phyloP scores from a whole-genome alignment of 2,329 filamentous ascomycete genomes.

The Colletotrichum orchidophilum region DNA sequence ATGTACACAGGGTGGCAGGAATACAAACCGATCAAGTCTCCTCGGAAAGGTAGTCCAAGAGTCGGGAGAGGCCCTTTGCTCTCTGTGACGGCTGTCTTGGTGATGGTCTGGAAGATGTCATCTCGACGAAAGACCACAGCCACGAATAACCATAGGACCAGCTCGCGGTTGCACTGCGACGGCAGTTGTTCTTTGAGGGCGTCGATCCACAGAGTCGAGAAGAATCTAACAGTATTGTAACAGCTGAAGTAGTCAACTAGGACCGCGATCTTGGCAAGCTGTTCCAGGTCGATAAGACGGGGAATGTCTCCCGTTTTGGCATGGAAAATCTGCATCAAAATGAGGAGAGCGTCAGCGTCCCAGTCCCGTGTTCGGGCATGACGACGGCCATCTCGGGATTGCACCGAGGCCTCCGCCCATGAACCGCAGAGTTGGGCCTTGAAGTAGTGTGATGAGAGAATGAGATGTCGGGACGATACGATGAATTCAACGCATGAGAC shows the following conservation, averaged over 20 bases:
- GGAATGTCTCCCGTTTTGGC: slow-evolving; percentile 37
- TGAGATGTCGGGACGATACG: slow-evolving; percentile 35
- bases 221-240: slow-evolving; percentile 37
- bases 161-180: slow-evolving; percentile 19
- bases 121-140: slow-evolving; percentile 32
- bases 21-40: neutral
- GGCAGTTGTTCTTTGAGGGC: neutral
- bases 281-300: slow-evolving; percentile 35
- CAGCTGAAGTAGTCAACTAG: slow-evolving; percentile 42
- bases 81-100: slow-evolving; percentile 24
- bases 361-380: slow-evolving; percentile 32
- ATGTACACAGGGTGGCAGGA: neutral
- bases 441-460: slow-evolving; percentile 32
- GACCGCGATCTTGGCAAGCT: slow-evolving; percentile 39
- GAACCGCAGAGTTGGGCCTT: slow-evolving; percentile 10
- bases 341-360: slow-evolving; percentile 40
- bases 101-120: slow-evolving; percentile 20
- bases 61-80: slow-evolving; percentile 16
- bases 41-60: neutral
- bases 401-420: slow-evolving; percentile 24
- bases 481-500: neutral
- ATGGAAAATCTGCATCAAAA: slow-evolving; percentile 42
- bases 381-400: neutral
- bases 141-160: slow-evolving; percentile 17
- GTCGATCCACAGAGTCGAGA: slow-evolving; percentile 32